These are phyloP conservation scores for Barnettozyma populi DNA, from an alignment of 805 yeast species.

Conservation along the genomic window DNA sequence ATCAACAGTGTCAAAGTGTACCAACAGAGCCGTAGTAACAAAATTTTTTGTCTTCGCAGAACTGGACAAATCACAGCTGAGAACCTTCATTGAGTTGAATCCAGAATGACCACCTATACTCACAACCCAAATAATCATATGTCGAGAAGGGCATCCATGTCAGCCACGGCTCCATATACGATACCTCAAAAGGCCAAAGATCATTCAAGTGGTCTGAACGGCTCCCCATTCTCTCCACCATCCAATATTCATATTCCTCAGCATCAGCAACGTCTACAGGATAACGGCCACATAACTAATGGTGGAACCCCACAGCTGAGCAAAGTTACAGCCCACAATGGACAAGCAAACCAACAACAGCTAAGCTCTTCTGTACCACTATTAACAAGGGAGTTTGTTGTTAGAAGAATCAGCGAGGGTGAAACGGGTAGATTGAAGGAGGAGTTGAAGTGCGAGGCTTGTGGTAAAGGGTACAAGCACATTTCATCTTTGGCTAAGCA, in stretches of 20 bases:
- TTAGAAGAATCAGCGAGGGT: constrained; percentile 78
- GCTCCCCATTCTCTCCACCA: constrained; percentile 21
- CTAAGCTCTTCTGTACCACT: constrained; percentile 32
- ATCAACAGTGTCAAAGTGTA: neutral
- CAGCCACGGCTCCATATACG: constrained; percentile 33
- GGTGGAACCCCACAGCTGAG: constrained; percentile 3
- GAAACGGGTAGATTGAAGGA: constrained; percentile 82
- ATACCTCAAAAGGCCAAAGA: constrained; percentile 24
- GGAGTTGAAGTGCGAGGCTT: constrained; percentile 81
- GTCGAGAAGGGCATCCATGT: constrained; percentile 32
- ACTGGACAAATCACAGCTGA: neutral
- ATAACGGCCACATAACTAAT: constrained; percentile 4
- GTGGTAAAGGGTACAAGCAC: constrained; percentile 89
- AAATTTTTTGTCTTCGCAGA: neutral
- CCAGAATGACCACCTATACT: constrained; percentile 10
- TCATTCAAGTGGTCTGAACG: neutral
- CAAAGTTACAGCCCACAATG: constrained; percentile 7
- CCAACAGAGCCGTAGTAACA: neutral
- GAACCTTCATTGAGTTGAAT: neutral
- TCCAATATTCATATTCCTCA: constrained; percentile 15
- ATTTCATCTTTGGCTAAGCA: constrained; percentile 84
- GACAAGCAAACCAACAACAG: constrained; percentile 10
- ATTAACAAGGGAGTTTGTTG: constrained; percentile 64
- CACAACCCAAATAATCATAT: constrained; percentile 19
- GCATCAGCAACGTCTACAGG: constrained; percentile 8